Evolutionary conservation across 352 stramenopile species (phyloP).

Genomic region (Pythium dissotocum): DNA sequence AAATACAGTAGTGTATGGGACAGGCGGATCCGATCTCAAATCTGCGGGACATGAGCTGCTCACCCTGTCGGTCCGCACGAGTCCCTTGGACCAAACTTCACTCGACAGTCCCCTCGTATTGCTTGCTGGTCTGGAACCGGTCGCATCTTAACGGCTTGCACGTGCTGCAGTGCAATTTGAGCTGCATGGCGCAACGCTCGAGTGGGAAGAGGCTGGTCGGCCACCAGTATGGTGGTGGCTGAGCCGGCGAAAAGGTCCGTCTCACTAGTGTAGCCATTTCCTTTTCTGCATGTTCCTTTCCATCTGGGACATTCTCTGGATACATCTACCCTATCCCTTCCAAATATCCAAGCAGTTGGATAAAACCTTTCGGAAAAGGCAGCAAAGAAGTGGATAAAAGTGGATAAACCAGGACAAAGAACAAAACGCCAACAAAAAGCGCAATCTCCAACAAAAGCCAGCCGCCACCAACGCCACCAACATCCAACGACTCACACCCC

Average conservation of each 20-base stretch:
- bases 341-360: neutral
- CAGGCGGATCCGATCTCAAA: no score
- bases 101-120: no score
- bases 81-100: no score
- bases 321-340: neutral
- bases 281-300: neutral
- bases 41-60: no score
- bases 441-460: neutral
- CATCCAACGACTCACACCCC: neutral
- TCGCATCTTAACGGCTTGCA: no score
- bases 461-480: neutral
- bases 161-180: no score
- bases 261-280: neutral
- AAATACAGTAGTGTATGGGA: no score
- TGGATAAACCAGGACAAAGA: neutral
- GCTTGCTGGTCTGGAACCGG: no score
- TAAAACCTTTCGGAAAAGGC: neutral
- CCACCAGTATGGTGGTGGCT: no score
- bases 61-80: no score
- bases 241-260: neutral
- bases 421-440: neutral
- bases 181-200: no score
- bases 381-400: neutral
- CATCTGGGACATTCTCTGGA: neutral
- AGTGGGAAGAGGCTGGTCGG: no score